phyloP scores from a whole-genome alignment of 2,329 filamentous ascomycete genomes.

The Thielaviopsis euricoi region DNA sequence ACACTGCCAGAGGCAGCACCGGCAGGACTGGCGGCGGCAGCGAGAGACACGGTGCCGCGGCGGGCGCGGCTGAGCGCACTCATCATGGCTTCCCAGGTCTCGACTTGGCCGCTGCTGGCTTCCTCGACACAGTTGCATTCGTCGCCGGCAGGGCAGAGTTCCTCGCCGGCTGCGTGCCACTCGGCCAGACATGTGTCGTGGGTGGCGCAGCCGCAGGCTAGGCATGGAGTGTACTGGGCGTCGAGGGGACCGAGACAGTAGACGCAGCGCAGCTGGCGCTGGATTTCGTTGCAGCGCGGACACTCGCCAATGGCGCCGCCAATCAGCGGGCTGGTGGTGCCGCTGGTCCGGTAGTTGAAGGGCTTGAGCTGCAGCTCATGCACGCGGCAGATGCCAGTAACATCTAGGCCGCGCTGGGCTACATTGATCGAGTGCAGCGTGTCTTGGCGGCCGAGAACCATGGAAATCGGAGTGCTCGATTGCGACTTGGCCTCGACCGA shows the following conservation, averaged over 20 bases:
- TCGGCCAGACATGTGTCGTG: constrained; percentile 43
- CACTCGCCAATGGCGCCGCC: constrained; percentile 34
- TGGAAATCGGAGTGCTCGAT: constrained; percentile 36
- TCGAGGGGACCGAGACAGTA: constrained; percentile 45
- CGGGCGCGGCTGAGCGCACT: constrained; percentile 19
- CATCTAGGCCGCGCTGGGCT: constrained; percentile 36
- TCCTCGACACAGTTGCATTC: constrained; percentile 46
- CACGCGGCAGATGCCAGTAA: constrained; percentile 44
- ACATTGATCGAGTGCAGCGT: constrained; percentile 26
- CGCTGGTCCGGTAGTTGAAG: constrained; percentile 27
- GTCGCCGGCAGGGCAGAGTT: constrained; percentile 44
- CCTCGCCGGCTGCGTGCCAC: constrained; percentile 41
- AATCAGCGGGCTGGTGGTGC: constrained; percentile 20
- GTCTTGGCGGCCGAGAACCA: constrained; percentile 18
- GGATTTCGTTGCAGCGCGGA: constrained; percentile 35
- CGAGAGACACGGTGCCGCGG: constrained; percentile 4
- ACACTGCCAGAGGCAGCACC: too few relatives aligned
- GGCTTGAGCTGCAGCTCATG: constrained; percentile 48
- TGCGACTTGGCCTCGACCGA: constrained; percentile 21
- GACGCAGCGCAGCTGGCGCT: constrained; percentile 43
- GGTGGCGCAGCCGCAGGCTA: constrained; percentile 45
- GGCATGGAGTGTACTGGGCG: constrained; percentile 42
- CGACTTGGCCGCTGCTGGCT: constrained; percentile 38
- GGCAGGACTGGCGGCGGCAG: too few relatives aligned
- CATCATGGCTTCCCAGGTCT: constrained; percentile 43